Conservation (phyloP, 2,329 filamentous ascomycete species). For the Ophiostoma sp. region DNA sequence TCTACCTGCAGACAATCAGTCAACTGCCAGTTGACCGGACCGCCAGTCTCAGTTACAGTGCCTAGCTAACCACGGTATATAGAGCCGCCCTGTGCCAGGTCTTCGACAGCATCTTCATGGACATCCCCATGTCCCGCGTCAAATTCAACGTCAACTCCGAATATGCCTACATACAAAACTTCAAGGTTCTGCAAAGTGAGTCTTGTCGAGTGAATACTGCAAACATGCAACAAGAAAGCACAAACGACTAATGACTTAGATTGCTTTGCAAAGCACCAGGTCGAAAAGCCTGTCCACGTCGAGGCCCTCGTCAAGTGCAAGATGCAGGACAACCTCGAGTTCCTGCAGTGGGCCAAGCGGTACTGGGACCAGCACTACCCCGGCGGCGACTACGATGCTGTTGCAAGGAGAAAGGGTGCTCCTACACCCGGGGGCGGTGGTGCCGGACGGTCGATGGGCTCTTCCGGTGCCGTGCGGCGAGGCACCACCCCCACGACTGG, state of each 20-base stretch:
- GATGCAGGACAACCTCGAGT: conserved; percentile 99
- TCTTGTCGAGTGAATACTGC: conserved; percentile 25
- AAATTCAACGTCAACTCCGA: conserved; percentile 98
- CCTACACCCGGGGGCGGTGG: conserved; percentile 33
- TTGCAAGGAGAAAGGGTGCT: conserved; percentile 74
- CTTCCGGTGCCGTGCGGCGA: conserved; percentile 45
- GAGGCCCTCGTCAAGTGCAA: conserved; percentile 92
- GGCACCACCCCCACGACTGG: conserved; percentile 60
- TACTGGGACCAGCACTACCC: conserved; percentile 99
- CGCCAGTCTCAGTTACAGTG: neutral
- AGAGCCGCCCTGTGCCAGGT: conserved; percentile 95
- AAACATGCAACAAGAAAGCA: too few relatives aligned
- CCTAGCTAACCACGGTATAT: conserved; percentile 19
- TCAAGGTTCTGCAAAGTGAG: conserved; percentile 94
- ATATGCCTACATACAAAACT: conserved; percentile 97
- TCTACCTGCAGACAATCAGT: neutral
- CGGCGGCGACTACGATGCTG: conserved; percentile 92
- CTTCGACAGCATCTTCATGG: conserved; percentile 95
- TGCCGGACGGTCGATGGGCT: conserved; percentile 39
- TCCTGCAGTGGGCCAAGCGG: conserved; percentile 91
- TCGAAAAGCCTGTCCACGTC: conserved; percentile 88
- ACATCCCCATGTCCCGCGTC: conserved; percentile 90
- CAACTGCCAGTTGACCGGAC: too few relatives aligned
- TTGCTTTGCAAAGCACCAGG: conserved; percentile 74
- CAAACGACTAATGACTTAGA: conserved; percentile 45